Conservation (phyloP, 192 early-diverging fungal genomes). For the Coemansia sp. region DNA sequence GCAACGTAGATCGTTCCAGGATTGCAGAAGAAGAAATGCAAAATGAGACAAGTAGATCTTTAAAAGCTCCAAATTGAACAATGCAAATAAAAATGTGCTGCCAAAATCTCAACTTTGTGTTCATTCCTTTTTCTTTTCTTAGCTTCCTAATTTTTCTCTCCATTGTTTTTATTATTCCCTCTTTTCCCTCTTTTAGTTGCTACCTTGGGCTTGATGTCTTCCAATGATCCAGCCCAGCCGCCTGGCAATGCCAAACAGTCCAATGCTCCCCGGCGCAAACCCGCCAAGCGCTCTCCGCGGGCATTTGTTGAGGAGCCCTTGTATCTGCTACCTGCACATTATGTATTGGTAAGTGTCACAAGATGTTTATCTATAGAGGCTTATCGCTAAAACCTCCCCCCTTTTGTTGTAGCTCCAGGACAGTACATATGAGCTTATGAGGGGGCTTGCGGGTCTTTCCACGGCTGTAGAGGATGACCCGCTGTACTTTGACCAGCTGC, state of each 20-base stretch:
- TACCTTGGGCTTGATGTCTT: constrained; percentile 10
- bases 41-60: constrained; percentile 6
- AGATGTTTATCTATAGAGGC: constrained; percentile 27
- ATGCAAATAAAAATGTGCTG: constrained; percentile 4
- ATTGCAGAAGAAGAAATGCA: constrained; percentile 1
- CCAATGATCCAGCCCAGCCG: constrained; percentile 8
- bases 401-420: constrained; percentile 40
- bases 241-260: constrained; percentile 1
- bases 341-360: constrained; percentile 39
- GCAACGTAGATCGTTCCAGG: constrained; percentile 7
- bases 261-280: constrained; percentile 28
- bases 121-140: constrained; percentile 12
- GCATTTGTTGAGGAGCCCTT: constrained; percentile 53
- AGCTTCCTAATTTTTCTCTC: neutral
- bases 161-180: constrained; percentile 10
- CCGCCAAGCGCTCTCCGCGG: constrained; percentile 33
- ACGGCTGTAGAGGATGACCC: constrained; percentile 48
- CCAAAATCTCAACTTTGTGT: constrained; percentile 5
- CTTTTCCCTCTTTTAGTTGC: constrained; percentile 9
- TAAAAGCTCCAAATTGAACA: constrained; percentile 8
- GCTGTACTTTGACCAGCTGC: constrained; percentile 53
- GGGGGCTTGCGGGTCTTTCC: constrained; percentile 41
- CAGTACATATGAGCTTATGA: constrained; percentile 49
- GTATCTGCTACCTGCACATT: constrained; percentile 44
- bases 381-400: constrained; percentile 5